Conservation (phyloP, 192 early-diverging fungal genomes). For the Backusella liffmaniae region DNA sequence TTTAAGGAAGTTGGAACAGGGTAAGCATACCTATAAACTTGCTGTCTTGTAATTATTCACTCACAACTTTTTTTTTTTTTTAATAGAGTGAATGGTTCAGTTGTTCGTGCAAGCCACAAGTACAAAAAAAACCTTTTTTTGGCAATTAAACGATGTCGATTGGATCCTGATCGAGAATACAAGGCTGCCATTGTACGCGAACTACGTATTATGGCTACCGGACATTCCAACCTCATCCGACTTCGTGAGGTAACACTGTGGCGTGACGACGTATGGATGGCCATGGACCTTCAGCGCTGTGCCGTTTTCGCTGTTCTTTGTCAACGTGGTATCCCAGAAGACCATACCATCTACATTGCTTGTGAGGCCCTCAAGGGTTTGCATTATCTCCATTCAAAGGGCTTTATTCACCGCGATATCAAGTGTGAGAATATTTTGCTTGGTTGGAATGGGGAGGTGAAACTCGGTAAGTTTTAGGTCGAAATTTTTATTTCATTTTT, state of each 20-base stretch:
- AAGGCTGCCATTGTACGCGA: slow-evolving; percentile 36
- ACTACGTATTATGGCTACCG: slow-evolving; percentile 38
- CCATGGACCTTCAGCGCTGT: slow-evolving; percentile 38
- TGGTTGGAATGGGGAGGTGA: slow-evolving; percentile 39
- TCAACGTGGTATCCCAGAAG: slow-evolving; percentile 39
- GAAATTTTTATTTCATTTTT: background rate
- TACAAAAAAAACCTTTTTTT: slow-evolving; percentile 29
- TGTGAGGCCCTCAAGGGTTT: slow-evolving; percentile 39
- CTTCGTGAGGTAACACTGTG: slow-evolving; percentile 35
- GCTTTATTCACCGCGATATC: slow-evolving; percentile 48
- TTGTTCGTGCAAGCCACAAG: slow-evolving; percentile 26
- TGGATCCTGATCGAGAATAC: slow-evolving; percentile 38
- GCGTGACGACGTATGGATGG: slow-evolving; percentile 41
- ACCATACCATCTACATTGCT: slow-evolving; percentile 37
- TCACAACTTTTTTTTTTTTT: background rate
- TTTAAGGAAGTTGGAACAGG: slow-evolving; percentile 27
- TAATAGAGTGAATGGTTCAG: slow-evolving; percentile 35
- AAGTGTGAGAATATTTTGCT: slow-evolving; percentile 46
- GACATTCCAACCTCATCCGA: slow-evolving; percentile 34
- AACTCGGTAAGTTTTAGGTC: slow-evolving; percentile 36
- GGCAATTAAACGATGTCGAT: slow-evolving; percentile 37
- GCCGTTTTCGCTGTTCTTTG: slow-evolving; percentile 38
- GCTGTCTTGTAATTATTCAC: background rate
- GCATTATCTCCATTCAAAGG: slow-evolving; percentile 36
- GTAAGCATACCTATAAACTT: slow-evolving; percentile 4